Evolutionary conservation across 805 yeast genomes (phyloP).

Genomic region (Torulaspora gathmanii): DNA sequence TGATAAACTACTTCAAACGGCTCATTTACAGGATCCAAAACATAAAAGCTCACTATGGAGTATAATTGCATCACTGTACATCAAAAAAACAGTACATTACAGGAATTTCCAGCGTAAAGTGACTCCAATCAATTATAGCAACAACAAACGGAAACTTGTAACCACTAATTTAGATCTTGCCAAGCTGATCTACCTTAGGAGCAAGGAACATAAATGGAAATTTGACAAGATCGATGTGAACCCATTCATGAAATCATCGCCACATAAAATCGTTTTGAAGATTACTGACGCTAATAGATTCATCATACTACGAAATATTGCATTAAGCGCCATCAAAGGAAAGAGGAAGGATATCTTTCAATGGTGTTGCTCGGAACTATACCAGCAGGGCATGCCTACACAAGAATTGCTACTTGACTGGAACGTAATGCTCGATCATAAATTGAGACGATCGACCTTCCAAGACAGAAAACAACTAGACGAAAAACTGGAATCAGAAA

Average conservation of each 20-base stretch:
- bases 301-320: conserved; percentile 27
- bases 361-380: conserved; percentile 29
- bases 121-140: no score
- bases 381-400: conserved; percentile 19
- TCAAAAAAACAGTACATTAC: conserved; percentile 18
- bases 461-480: conserved; percentile 7
- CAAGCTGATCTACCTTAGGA: conserved; percentile 20
- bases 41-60: conserved; percentile 26
- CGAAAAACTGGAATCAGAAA: conserved; percentile 7
- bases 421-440: conserved; percentile 24
- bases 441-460: conserved; percentile 15
- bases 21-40: conserved; percentile 22
- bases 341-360: conserved; percentile 21
- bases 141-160: conserved; percentile 14
- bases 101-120: conserved; percentile 5
- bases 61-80: conserved; percentile 24
- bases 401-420: conserved; percentile 28
- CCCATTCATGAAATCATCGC: conserved; percentile 24
- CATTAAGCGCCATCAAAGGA: conserved; percentile 17
- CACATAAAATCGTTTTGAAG: conserved; percentile 17
- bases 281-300: conserved; percentile 21
- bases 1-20: conserved; percentile 20
- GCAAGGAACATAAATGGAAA: conserved; percentile 1
- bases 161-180: conserved; percentile 21
- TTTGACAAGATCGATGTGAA: conserved; percentile 11